A percentile compares a stretch with the other conserved stretches of the same genome.
Evolutionary conservation across 2,329 filamentous ascomycete genomes (phyloP).

Genomic region (Didymella segeticola): DNA sequence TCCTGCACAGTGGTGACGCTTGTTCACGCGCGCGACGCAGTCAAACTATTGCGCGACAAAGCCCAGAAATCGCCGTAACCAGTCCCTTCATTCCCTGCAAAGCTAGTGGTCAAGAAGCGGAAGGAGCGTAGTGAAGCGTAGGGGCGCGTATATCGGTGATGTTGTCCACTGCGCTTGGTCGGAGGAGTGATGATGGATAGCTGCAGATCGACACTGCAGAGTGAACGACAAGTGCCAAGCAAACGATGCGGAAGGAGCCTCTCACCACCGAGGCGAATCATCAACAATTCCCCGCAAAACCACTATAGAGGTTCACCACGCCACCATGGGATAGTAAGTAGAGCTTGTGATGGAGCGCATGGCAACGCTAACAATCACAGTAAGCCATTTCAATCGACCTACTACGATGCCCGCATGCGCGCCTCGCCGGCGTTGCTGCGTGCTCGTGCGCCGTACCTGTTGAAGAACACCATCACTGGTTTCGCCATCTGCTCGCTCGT

Average conservation of each 20-base stretch:
- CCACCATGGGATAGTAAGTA: constrained; percentile 48
- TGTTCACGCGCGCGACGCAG: constrained; percentile 42
- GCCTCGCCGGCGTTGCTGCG: constrained; percentile 90
- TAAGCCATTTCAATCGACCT: constrained; percentile 70
- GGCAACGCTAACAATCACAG: constrained; percentile 29
- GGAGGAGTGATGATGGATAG: constrained; percentile 5
- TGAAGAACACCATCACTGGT: constrained; percentile 87
- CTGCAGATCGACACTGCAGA: constrained; percentile 12
- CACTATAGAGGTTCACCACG: constrained; percentile 23
- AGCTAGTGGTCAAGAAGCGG: constrained; percentile 24
- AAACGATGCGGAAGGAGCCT: constrained; percentile 21
- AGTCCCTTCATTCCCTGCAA: constrained; percentile 40
- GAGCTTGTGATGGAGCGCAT: background rate
- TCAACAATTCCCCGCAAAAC: constrained; percentile 26
- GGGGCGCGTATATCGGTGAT: constrained; percentile 23
- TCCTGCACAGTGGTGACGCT: constrained; percentile 25
- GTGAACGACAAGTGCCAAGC: constrained; percentile 13
- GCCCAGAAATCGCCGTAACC: constrained; percentile 29
- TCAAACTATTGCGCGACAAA: constrained; percentile 42
- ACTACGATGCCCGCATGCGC: constrained; percentile 88
- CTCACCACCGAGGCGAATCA: constrained; percentile 30
- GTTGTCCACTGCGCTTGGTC: constrained; percentile 25
- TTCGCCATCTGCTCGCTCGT: constrained; percentile 76
- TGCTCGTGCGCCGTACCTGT: constrained; percentile 86
- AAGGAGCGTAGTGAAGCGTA: constrained; percentile 36